These are phyloP conservation scores for Combretum micranthum DNA, from an alignment of 345 rosid species.

Conservation along the genomic window DNA sequence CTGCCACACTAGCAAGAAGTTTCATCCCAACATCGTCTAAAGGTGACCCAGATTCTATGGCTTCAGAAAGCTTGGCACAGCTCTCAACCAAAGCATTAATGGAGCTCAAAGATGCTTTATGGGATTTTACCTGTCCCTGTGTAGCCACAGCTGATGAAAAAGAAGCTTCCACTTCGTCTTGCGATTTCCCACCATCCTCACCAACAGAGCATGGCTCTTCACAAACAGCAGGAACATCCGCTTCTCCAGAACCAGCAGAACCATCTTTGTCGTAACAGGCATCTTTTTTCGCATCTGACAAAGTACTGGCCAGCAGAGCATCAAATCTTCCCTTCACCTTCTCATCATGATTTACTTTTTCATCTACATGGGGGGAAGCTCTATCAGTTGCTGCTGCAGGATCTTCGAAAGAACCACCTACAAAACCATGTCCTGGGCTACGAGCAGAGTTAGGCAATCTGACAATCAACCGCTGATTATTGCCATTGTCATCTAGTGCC, in stretches of 20 bases:
- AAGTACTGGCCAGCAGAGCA: too few relatives aligned
- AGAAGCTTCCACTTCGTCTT: slow-evolving; percentile 33
- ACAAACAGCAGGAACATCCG: slow-evolving; percentile 15
- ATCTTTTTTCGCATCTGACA: slow-evolving; percentile 37
- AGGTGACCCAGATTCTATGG: slow-evolving; percentile 35
- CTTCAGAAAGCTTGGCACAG: slow-evolving; percentile 68
- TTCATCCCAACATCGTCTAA: slow-evolving; percentile 93
- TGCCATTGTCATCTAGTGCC: slow-evolving; percentile 35
- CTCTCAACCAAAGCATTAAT: slow-evolving; percentile 89
- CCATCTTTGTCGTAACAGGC: slow-evolving; percentile 41
- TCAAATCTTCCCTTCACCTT: too few relatives aligned
- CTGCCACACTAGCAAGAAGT: slow-evolving; percentile 91
- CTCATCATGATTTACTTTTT: slow-evolving; percentile 42
- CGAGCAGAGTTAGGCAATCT: slow-evolving; percentile 66
- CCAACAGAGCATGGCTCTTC: slow-evolving; percentile 36
- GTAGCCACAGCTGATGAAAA: slow-evolving; percentile 34
- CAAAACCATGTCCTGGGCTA: slow-evolving; percentile 60
- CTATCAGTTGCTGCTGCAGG: slow-evolving; percentile 38
- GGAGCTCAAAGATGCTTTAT: slow-evolving; percentile 55
- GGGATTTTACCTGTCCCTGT: slow-evolving; percentile 35
- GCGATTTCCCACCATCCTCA: slow-evolving; percentile 32
- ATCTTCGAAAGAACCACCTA: slow-evolving; percentile 68
- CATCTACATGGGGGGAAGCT: slow-evolving; percentile 42
- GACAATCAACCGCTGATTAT: slow-evolving; percentile 58
- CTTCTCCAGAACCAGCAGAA: slow-evolving; percentile 17